Base-by-base conservation (phyloP, 805 yeast species). In the Myxozyma udenii region DNA sequence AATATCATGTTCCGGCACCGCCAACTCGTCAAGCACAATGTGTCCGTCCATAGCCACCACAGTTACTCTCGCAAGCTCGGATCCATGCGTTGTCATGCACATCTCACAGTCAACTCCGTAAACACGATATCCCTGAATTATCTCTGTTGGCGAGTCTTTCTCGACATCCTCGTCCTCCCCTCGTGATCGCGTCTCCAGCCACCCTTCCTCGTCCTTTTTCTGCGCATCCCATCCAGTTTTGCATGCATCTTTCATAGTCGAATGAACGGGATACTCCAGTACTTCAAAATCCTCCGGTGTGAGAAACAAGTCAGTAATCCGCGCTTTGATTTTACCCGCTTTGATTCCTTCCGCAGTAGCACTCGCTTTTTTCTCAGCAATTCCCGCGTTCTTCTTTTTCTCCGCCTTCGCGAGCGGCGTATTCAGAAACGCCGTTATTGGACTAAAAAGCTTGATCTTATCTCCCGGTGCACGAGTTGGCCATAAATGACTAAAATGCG, bases 91-190 rank as follows among this genome's bases (percentile, higher is more conserved):
- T 0, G 90, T 69, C 51, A 75, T 70, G 65, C 96, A 88, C 88
- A 91, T 93, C 69, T 91, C 98, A 73, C 98, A 93, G 69, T 91
- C 98, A 18, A 93, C 59, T 0, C 95, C 93, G 70, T 79, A 87
- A 0, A 85, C 53, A 9, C 39, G 18, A 25, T 47, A 50, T 11
- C 35, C 57, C 41, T 55, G 53, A 16, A 45, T 53, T 21, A 51
- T 16, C 12, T 24, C 38, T 32, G 47, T 16, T 11, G 46, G 43
- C 4, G 22, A 32, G 16, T 33, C 33, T 14, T 45, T 30, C 14
- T 40, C 40, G 18, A 42, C 18, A 79, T 50, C 83, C 0, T 76
- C 78, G 54, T 45, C 19, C 2, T 44, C 41, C 14, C 26, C 26
- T 1, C 80, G 78, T 1, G 63, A 49, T 12, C 36, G 58, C 0